Evolutionary conservation across 108 stramenopile genomes (phyloP).

Genomic region (Cyclostephanos tholiformis): DNA sequence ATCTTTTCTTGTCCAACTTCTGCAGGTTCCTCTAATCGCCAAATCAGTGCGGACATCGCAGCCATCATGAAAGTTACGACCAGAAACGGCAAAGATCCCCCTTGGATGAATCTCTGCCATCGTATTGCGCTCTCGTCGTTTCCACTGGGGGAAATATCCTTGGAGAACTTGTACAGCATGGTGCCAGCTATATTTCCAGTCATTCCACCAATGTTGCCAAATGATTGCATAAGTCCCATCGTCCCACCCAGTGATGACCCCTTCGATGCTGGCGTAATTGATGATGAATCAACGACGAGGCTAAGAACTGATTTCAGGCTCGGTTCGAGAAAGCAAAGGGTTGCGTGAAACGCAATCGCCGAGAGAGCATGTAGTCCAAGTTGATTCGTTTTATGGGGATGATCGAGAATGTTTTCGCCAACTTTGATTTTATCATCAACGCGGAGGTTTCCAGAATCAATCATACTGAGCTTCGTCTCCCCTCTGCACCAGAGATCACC

Average conservation of each 20-base stretch:
- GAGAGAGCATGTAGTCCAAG: constrained; percentile 24
- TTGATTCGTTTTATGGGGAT: constrained; percentile 22
- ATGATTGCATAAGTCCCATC: constrained; percentile 23
- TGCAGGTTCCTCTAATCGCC: constrained; percentile 28
- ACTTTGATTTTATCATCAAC: not conserved
- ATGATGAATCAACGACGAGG: constrained; percentile 9
- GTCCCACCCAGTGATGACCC: constrained; percentile 22
- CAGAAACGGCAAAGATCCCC: constrained; percentile 31
- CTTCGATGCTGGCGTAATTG: constrained; percentile 5
- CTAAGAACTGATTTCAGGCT: constrained; percentile 36
- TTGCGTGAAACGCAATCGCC: constrained; percentile 24
- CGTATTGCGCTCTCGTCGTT: not conserved
- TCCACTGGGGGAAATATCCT: constrained; percentile 5
- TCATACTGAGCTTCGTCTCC: not conserved
- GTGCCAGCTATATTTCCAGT: constrained; percentile 34
- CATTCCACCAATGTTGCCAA: constrained; percentile 35
- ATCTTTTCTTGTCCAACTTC: constrained; percentile 7
- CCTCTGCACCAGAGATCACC: constrained; percentile 8
- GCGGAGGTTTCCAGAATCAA: not conserved
- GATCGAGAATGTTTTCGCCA: not conserved
- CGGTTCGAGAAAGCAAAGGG: constrained; percentile 31
- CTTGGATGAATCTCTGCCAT: constrained; percentile 7
- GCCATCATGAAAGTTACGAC: constrained; percentile 19
- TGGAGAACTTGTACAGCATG: constrained; percentile 33
- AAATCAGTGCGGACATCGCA: constrained; percentile 18